phyloP scores from a whole-genome alignment of 2,329 filamentous ascomycete species.

The Diaporthe nobilis region DNA sequence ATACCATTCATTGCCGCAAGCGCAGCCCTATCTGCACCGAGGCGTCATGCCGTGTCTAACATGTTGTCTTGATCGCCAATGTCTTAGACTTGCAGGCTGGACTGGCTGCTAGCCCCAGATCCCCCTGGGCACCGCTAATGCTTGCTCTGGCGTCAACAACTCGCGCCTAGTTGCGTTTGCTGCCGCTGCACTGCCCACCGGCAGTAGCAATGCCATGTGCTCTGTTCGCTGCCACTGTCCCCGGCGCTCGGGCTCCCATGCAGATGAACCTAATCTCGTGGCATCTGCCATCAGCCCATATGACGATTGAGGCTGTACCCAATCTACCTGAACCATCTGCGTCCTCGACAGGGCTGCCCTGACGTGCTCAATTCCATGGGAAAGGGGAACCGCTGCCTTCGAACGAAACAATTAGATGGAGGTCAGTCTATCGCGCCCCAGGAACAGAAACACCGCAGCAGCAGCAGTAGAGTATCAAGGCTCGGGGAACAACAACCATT shows the following conservation, averaged over 20 bases:
- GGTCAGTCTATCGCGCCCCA: background rate
- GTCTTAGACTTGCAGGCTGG: conserved; percentile 26
- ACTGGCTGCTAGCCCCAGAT: conserved; percentile 14
- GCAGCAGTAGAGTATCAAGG: background rate
- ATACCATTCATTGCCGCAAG: background rate
- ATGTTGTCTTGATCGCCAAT: conserved; percentile 19
- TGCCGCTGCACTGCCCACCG: conserved; percentile 28
- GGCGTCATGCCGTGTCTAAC: conserved; percentile 12
- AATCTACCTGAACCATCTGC: conserved; percentile 15
- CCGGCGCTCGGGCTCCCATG: conserved; percentile 4
- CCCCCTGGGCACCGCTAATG: background rate
- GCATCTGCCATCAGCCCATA: conserved; percentile 21
- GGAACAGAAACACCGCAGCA: background rate
- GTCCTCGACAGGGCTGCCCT: conserved; percentile 30
- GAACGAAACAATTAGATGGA: background rate
- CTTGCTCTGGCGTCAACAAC: background rate
- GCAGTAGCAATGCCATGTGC: background rate
- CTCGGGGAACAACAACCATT: background rate
- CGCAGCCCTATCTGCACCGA: conserved; percentile 24
- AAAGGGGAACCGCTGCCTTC: background rate
- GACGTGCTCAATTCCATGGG: conserved; percentile 4
- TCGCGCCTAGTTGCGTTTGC: background rate
- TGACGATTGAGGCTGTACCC: conserved; percentile 32
- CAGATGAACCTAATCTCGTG: conserved; percentile 31
- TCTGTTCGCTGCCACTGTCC: conserved; percentile 6